Conservation (phyloP, 345 rosid genomes). For the Ricinus communis region DNA sequence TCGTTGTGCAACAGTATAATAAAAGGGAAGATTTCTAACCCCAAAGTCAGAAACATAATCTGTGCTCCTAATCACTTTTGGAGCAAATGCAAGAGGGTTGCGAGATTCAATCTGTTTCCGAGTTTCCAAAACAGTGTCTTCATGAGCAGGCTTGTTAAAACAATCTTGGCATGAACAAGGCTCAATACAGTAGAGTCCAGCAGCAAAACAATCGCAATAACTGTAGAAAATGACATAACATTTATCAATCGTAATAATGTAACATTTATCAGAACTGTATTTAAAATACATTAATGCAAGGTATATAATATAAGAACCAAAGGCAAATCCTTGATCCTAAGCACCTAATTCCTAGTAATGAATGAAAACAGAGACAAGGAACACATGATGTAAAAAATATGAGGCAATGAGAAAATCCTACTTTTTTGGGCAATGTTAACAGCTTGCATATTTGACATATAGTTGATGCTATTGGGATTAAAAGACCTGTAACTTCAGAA, state of each 20-base stretch:
- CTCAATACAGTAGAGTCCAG: conserved; percentile 70
- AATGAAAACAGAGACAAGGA: conserved; percentile 2
- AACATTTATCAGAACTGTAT: conserved; percentile 18
- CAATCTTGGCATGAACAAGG: conserved; percentile 72
- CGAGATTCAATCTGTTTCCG: conserved; percentile 60
- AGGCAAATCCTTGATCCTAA: not conserved
- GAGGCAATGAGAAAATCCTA: not conserved
- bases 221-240: conserved; percentile 40
- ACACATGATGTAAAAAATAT: not conserved
- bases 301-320: not conserved
- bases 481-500: too few species aligned
- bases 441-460: not conserved
- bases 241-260: conserved; percentile 21
- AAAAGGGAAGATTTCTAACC: conserved; percentile 37
- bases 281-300: not conserved
- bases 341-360: not conserved
- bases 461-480: not conserved
- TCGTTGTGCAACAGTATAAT: conserved; percentile 6
- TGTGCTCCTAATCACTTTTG: conserved; percentile 57
- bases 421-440: too few species aligned
- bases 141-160: conserved; percentile 59
- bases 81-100: conserved; percentile 82
- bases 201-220: conserved; percentile 87
- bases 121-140: conserved; percentile 49
- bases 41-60: conserved; percentile 30